phyloP scores from a whole-genome alignment of 805 yeast genomes.

The Gaillardinia entomophila region DNA sequence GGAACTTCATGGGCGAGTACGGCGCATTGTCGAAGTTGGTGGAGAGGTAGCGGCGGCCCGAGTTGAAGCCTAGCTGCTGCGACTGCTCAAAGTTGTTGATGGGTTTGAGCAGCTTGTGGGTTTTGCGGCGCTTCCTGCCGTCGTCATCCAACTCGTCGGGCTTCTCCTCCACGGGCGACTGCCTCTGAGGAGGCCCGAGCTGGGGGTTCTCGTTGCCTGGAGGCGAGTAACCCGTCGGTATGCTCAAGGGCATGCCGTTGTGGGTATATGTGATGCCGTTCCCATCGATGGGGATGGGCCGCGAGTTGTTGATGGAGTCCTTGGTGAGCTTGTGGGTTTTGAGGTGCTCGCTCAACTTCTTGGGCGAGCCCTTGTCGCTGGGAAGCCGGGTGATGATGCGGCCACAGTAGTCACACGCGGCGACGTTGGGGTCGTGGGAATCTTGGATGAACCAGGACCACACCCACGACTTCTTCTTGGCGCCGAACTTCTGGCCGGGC shows the following conservation, averaged over 20 bases:
- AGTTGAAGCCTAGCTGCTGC: constrained; percentile 6
- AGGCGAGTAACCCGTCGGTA: background rate
- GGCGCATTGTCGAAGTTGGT: constrained; percentile 35
- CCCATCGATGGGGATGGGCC: constrained; percentile 35
- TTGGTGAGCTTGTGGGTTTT: constrained; percentile 46
- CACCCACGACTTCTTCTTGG: constrained; percentile 58
- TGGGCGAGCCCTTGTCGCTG: constrained; percentile 55
- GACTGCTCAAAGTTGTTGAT: background rate
- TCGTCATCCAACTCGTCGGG: constrained; percentile 3
- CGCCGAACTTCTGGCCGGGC: constrained; percentile 55
- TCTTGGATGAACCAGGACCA: constrained; percentile 60
- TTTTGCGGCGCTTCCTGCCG: constrained; percentile 1
- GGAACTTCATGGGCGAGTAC: constrained; percentile 43
- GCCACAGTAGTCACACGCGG: constrained; percentile 51
- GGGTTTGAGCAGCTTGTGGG: background rate
- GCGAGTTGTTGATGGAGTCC: constrained; percentile 33
- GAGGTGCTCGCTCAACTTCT: constrained; percentile 52
- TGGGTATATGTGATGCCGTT: constrained; percentile 28
- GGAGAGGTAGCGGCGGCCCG: constrained; percentile 15
- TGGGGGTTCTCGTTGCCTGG: background rate
- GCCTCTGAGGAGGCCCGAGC: too few relatives aligned
- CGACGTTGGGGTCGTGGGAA: constrained; percentile 39
- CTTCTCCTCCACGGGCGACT: background rate
- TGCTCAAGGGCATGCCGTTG: constrained; percentile 21
- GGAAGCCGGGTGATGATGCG: constrained; percentile 42